These are phyloP conservation scores for Cytospora schulzeri DNA, from an alignment of 2,329 filamentous ascomycete species.

Conservation along the genomic window DNA sequence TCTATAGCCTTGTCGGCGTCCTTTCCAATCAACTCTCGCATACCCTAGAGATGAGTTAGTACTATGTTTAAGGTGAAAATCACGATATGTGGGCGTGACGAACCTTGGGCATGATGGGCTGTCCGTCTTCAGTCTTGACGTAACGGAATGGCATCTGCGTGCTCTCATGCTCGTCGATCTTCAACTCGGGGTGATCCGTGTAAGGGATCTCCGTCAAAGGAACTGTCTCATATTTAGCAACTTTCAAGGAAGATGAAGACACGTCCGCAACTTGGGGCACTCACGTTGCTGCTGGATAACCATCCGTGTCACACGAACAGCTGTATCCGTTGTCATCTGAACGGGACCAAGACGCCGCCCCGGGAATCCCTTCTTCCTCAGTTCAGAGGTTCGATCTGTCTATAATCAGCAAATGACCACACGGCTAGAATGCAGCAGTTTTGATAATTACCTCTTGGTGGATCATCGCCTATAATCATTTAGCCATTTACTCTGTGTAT, in stretches of 20 bases:
- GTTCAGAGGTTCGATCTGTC: conserved; percentile 88
- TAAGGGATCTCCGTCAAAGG: conserved; percentile 79
- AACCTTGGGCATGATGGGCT: conserved; percentile 91
- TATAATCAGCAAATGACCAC: not conserved
- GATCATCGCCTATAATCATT: conserved; percentile 75
- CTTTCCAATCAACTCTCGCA: conserved; percentile 90
- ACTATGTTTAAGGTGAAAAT: not conserved
- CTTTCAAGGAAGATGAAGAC: not conserved
- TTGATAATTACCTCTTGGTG: conserved; percentile 72
- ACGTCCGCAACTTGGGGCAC: conserved; percentile 31
- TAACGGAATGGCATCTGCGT: conserved; percentile 99
- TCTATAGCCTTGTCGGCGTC: conserved; percentile 92
- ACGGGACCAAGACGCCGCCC: conserved; percentile 85
- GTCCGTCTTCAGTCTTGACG: conserved; percentile 71
- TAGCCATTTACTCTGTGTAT: conserved; percentile 9
- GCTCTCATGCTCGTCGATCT: conserved; percentile 87
- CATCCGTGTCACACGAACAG: conserved; percentile 88
- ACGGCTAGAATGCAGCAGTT: not conserved
- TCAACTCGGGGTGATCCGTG: conserved; percentile 85
- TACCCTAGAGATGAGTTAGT: conserved; percentile 65
- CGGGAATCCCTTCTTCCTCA: conserved; percentile 89
- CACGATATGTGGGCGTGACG: conserved; percentile 33
- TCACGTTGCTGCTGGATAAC: conserved; percentile 82
- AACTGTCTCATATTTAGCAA: conserved; percentile 50
- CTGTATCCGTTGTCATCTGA: conserved; percentile 98